These are phyloP conservation scores for Trametes gibbosa DNA, from an alignment of 768 basidiomycete species.

Conservation along the genomic window DNA sequence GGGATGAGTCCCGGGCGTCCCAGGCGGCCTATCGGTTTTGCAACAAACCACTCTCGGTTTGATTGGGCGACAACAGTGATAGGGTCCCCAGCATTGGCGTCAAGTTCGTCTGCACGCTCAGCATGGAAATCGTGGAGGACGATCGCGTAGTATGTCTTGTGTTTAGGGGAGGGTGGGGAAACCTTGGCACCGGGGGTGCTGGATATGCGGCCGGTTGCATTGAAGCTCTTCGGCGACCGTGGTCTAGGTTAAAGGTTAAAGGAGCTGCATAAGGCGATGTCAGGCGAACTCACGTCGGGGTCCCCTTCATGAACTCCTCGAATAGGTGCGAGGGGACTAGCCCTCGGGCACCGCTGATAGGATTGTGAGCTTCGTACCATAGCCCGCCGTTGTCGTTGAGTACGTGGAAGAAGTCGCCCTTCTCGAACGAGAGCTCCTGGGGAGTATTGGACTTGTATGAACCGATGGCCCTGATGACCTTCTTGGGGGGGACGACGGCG, in stretches of 20 bases:
- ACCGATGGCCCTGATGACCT: constrained; percentile 86
- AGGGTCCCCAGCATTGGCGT: constrained; percentile 89
- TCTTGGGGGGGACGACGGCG: constrained; percentile 82
- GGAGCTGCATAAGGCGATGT: not conserved
- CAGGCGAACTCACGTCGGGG: constrained; percentile 50
- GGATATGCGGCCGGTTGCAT: constrained; percentile 13
- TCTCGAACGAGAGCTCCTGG: constrained; percentile 84
- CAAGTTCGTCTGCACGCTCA: constrained; percentile 95
- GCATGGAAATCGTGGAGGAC: constrained; percentile 94
- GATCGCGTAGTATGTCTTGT: constrained; percentile 86
- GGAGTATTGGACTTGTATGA: constrained; percentile 67
- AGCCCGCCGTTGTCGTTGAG: constrained; percentile 59
- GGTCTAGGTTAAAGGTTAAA: constrained; percentile 14
- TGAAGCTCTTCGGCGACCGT: constrained; percentile 17
- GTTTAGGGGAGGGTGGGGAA: constrained; percentile 31
- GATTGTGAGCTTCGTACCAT: constrained; percentile 97
- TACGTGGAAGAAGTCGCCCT: constrained; percentile 98
- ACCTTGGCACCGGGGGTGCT: constrained; percentile 5
- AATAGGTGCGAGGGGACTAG: constrained; percentile 86
- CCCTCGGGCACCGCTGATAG: constrained; percentile 85
- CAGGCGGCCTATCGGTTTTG: constrained; percentile 93
- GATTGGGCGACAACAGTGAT: constrained; percentile 98
- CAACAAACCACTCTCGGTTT: constrained; percentile 99
- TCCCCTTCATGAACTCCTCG: constrained; percentile 83
- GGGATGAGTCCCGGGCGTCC: constrained; percentile 97